Evolutionary conservation across 1,284 basidiomycete genomes (phyloP).

Genomic region (Rhodofomes roseus): DNA sequence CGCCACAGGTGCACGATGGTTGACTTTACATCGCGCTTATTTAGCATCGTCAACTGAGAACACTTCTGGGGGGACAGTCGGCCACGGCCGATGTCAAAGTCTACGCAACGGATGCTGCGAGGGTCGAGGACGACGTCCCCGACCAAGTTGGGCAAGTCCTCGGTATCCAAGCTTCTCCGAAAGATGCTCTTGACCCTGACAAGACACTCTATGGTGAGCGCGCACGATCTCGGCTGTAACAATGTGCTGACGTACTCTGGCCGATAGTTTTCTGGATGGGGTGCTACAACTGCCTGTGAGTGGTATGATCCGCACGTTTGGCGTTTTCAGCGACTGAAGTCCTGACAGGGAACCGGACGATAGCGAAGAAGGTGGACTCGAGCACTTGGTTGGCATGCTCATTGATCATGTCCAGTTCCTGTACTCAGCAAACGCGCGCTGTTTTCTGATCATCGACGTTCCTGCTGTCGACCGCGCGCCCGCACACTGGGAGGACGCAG

Average conservation of each 20-base stretch:
- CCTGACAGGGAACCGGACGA: background rate
- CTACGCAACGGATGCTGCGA: background rate
- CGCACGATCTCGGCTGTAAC: background rate
- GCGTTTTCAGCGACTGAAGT: background rate
- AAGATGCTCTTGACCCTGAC: no score
- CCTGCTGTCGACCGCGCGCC: background rate
- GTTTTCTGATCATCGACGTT: background rate
- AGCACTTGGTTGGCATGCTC: background rate
- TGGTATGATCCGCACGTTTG: background rate
- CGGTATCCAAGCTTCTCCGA: no score
- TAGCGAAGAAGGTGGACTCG: background rate
- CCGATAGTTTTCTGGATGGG: background rate
- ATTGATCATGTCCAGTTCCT: background rate
- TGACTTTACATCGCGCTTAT: background rate
- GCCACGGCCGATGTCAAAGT: background rate
- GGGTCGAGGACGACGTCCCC: background rate
- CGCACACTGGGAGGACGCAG: background rate
- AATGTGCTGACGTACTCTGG: background rate
- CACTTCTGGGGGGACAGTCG: no score
- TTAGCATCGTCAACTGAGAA: background rate
- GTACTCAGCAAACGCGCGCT: background rate
- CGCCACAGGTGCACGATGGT: background rate
- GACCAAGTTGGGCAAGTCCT: no score
- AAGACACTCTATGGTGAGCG: background rate
- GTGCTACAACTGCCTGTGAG: background rate